Evolutionary conservation across 805 yeast genomes (phyloP), one percentile per base, ranked within the genome.

Genomic region (Priceomyces haplophilus): DNA sequence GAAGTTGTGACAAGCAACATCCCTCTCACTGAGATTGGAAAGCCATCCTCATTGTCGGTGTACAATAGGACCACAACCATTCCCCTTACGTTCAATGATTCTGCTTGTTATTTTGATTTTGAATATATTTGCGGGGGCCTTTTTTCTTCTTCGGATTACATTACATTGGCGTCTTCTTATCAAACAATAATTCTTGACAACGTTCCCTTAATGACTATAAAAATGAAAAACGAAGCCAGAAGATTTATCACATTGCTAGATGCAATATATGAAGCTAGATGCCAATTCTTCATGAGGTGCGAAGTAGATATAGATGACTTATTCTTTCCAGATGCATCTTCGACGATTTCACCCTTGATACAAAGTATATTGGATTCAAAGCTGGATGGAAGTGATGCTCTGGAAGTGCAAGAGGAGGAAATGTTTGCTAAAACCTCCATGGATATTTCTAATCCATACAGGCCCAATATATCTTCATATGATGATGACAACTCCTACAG

Each of bases 401-500:
- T 75, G 19, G 64, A 65, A 43, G 80, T 78, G 6, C 83, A 78
- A 50, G 82, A 80, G 41, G 83, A 80, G 51, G 90, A 84, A 53
- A 82, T 81, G 87, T 82, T 67, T 55, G 76, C 87, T 4, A 76
- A 75, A 46, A 82, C 88, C 0, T 72, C 72, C 16, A 73, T 80
- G 41, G 87, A 80, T 21, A 55, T 82, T 43, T 62, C 69, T 2
- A 75, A 76, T 41, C 90, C 90, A 3, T 83, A 82, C 52, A 63
- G 90, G 45, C 89, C 90, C 3, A 84, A 83, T 43, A 74, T 79
- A 7, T 68, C 85, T 3, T 72, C 83, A 3, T 83, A 84, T 52
- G 80, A 79, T 48, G 79, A 76, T 44, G 72, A 69, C 6, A 54
- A 58, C 33, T 64, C 68, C 12, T 57, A 53, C 35, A 53, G 50